These are phyloP conservation scores for Symmetrospora coprosmae DNA, from an alignment of 768 basidiomycete genomes.

Conservation along the genomic window DNA sequence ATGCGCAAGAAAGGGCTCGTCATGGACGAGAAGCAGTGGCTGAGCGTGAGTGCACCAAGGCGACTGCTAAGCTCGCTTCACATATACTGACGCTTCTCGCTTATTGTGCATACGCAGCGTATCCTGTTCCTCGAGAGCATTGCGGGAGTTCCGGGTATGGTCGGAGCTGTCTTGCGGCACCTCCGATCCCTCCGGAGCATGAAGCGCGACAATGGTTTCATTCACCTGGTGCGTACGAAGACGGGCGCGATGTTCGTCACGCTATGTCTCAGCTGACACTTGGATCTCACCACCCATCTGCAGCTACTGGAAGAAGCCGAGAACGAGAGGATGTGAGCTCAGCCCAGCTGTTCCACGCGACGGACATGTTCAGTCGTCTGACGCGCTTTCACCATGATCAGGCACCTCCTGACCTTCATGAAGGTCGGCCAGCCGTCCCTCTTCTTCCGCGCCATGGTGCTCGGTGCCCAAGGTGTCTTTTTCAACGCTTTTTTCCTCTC, in stretches of 20 bases:
- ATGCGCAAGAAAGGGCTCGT: slow-evolving; percentile 60
- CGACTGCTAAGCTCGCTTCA: background rate
- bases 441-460: slow-evolving; percentile 64
- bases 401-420: slow-evolving; percentile 70
- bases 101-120: slow-evolving; percentile 35
- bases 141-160: slow-evolving; percentile 54
- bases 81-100: slow-evolving; percentile 38
- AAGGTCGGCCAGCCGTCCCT: slow-evolving; percentile 64
- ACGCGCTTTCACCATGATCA: too few relatives aligned
- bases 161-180: slow-evolving; percentile 51
- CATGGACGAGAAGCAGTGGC: slow-evolving; percentile 62
- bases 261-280: background rate
- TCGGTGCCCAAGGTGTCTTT: slow-evolving; percentile 71
- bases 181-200: slow-evolving; percentile 74
- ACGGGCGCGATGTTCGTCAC: too few relatives aligned
- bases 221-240: too few relatives aligned
- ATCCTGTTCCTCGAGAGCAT: slow-evolving; percentile 67
- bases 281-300: too few relatives aligned
- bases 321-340: slow-evolving; percentile 91
- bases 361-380: too few relatives aligned
- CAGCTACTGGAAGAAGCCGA: slow-evolving; percentile 12
- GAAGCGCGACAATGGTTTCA: slow-evolving; percentile 60
- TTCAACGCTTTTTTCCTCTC: slow-evolving; percentile 45
- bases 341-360: slow-evolving; percentile 41
- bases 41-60: slow-evolving; percentile 46